Percentiles rank a stretch among this genome's conserved stretches.
Evolutionary conservation across 2,329 filamentous ascomycete species (phyloP).

Genomic region (Kalmusia sp.): DNA sequence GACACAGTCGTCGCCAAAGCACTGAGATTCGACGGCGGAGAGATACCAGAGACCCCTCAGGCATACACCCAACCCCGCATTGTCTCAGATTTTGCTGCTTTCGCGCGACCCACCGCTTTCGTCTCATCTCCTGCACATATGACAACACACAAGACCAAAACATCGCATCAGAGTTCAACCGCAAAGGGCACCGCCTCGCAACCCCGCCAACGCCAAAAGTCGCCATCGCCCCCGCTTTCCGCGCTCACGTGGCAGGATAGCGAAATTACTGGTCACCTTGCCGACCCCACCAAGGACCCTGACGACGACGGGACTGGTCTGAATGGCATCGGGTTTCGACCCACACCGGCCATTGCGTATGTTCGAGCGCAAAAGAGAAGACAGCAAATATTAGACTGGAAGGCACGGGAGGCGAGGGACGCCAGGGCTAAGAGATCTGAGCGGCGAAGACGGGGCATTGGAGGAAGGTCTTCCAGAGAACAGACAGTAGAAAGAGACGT

Average conservation of each 20-base stretch:
- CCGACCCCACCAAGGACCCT: conserved; percentile 58
- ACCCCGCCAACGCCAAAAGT: conserved; percentile 30
- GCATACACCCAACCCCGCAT: conserved; percentile 37
- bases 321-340: conserved; percentile 69
- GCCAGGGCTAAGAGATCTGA: conserved; percentile 64
- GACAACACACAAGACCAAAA: conserved; percentile 11
- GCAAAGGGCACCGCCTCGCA: conserved; percentile 14
- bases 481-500: conserved; percentile 36
- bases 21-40: conserved; percentile 13
- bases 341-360: conserved; percentile 66
- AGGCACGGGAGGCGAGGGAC: conserved; percentile 64
- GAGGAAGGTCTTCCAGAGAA: conserved; percentile 35
- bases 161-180: conserved; percentile 13
- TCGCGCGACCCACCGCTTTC: conserved; percentile 39
- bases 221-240: conserved; percentile 40
- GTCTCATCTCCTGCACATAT: conserved; percentile 21
- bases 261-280: conserved; percentile 67
- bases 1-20: conserved; percentile 13
- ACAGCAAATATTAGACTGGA: conserved; percentile 67
- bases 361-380: conserved; percentile 62
- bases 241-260: conserved; percentile 63
- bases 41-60: conserved; percentile 42
- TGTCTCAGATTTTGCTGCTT: conserved; percentile 36
- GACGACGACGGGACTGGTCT: conserved; percentile 69
- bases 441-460: conserved; percentile 50